These are phyloP conservation scores for Podaxis carcinomalis DNA, from an alignment of 768 basidiomycete genomes.

Conservation along the genomic window DNA sequence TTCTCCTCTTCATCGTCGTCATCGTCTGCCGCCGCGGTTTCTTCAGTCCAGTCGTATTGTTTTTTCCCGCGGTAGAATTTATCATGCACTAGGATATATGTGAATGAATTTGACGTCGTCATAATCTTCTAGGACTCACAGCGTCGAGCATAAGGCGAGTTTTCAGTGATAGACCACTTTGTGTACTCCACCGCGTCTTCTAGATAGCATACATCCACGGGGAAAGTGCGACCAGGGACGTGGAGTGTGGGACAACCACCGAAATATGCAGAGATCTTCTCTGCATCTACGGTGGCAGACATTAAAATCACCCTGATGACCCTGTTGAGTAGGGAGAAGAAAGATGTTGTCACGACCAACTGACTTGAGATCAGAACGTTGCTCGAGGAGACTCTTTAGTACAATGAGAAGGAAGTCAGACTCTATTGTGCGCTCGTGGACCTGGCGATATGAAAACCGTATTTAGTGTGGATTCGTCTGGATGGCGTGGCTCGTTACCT, in stretches of 20 bases:
- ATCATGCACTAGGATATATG: slow-evolving; percentile 43
- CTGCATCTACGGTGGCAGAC: slow-evolving; percentile 93
- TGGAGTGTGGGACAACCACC: slow-evolving; percentile 80
- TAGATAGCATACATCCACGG: slow-evolving; percentile 79
- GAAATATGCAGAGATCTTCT: slow-evolving; percentile 86
- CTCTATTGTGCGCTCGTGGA: slow-evolving; percentile 96
- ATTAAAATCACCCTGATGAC: slow-evolving; percentile 78
- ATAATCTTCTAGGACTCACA: slow-evolving; percentile 36
- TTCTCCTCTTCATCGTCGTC: slow-evolving; percentile 62
- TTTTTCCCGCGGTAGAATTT: slow-evolving; percentile 61
- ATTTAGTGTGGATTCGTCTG: too few relatives aligned
- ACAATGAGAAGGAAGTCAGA: slow-evolving; percentile 96
- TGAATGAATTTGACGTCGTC: neutral
- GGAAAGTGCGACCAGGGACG: slow-evolving; percentile 93
- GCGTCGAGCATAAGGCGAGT: slow-evolving; percentile 75
- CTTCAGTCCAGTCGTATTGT: slow-evolving; percentile 78
- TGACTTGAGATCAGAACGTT: slow-evolving; percentile 82
- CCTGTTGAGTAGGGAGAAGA: slow-evolving; percentile 2
- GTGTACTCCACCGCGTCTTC: slow-evolving; percentile 89
- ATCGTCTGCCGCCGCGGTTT: slow-evolving; percentile 44
- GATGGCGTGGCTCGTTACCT: slow-evolving; percentile 39
- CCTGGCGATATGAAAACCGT: slow-evolving; percentile 35
- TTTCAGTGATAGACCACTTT: slow-evolving; percentile 73
- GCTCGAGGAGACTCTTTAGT: slow-evolving; percentile 73
- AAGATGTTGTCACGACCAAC: slow-evolving; percentile 13